Evolutionary conservation across 805 yeast genomes (phyloP), one percentile per base, ranked within the genome.

Genomic region (Geotrichum ghanense): DNA sequence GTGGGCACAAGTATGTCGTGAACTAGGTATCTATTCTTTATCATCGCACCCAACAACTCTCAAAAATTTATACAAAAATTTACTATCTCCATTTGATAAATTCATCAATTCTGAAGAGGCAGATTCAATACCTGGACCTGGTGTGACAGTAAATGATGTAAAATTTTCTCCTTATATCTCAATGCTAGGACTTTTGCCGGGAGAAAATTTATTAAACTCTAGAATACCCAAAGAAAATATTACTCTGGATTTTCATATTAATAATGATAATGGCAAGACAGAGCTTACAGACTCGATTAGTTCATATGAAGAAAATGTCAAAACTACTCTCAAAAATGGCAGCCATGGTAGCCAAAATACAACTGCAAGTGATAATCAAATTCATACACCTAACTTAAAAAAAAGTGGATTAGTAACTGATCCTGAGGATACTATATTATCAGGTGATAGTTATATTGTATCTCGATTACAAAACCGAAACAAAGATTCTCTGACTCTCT

Each of bases 1-100:
- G 42, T 86, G 95, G 95, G 87, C 87, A 1, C 87, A 83, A 56
- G 74, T 86, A 7, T 90, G 90, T 12, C 69, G 88, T 46, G 95
- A 84, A 54, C 64, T 86, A 44, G 94, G 95, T 45, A 79, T 81
- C 75, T 79, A 84, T 25, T 79, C 87, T 10, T 61, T 83, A 41
- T 78, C 86, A 12, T 31, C 37, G 4, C 37, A 31, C 16, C 37
- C 37, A 12, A 74, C 87, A 14, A 74, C 87, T 1, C 64, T 83
- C 50, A 76, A 81, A 56, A 62, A 76, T 1, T 75, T 83, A 0
- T 81, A 80, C 55, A 69, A 71, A 49, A 71, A 73, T 50, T 64
- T 72, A 16, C 51, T 76, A 7, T 45, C 23, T 12, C 60, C 61
- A 1, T 57, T 45, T 35, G 60, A 54, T 24, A 25, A 26, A 17